These are phyloP conservation scores for Misopates orontium DNA, from an alignment of 257 asterid genomes.

Conservation along the genomic window DNA sequence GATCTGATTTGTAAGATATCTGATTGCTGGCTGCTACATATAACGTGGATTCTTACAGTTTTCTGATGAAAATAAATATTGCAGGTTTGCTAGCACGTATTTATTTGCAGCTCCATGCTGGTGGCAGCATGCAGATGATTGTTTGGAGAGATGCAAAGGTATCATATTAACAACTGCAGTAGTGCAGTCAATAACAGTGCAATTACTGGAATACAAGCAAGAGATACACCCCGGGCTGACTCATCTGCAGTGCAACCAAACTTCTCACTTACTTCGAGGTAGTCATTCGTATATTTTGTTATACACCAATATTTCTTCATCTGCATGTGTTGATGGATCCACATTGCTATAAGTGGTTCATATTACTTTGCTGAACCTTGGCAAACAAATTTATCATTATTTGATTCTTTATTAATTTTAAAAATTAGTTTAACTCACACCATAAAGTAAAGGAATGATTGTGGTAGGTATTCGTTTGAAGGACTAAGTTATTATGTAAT, in stretches of 20 bases:
- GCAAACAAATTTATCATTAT: slow-evolving; percentile 12
- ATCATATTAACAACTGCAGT: slow-evolving; percentile 93
- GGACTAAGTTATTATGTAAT: slow-evolving; percentile 2
- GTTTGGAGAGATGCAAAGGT: slow-evolving; percentile 97
- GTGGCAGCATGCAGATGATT: slow-evolving; percentile 96
- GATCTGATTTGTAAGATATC: too few relatives aligned
- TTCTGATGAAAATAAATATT: slow-evolving; percentile 18
- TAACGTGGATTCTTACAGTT: slow-evolving; percentile 1
- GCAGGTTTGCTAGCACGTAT: slow-evolving; percentile 42
- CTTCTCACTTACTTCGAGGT: slow-evolving; percentile 78
- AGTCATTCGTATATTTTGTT: slow-evolving; percentile 24
- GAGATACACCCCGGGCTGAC: slow-evolving; percentile 81
- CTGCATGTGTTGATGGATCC: slow-evolving; percentile 9
- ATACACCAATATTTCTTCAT: slow-evolving; percentile 9
- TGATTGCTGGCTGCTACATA: neutral
- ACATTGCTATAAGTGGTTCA: slow-evolving; percentile 17
- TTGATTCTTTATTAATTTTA: slow-evolving; percentile 4
- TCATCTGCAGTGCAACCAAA: slow-evolving; percentile 63
- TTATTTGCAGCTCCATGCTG: slow-evolving; percentile 73
- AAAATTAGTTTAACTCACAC: neutral
- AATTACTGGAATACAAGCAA: slow-evolving; percentile 65
- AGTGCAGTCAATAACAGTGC: slow-evolving; percentile 92
- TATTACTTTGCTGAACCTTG: too few relatives aligned
- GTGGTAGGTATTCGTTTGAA: slow-evolving; percentile 10
- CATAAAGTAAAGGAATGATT: neutral